These are phyloP conservation scores for Spatholobus suberectus DNA, from an alignment of 306 rosid species.

Conservation along the genomic window DNA sequence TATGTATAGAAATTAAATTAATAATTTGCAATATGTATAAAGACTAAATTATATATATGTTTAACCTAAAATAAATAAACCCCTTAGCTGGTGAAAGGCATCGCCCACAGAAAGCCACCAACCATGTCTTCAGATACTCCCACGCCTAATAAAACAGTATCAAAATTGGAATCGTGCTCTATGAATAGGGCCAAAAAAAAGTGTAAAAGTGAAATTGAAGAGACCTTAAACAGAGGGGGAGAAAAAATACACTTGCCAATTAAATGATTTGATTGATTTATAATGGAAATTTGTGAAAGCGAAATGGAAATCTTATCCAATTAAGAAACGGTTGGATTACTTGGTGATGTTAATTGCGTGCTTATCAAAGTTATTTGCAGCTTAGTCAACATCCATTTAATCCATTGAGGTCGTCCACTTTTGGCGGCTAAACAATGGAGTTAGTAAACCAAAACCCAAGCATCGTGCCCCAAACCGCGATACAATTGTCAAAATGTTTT, in stretches of 20 bases:
- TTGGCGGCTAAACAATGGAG: conserved; percentile 26
- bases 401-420: conserved; percentile 3
- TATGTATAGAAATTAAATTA: too few relatives aligned
- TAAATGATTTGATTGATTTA: not conserved
- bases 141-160: conserved; percentile 33
- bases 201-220: conserved; percentile 16
- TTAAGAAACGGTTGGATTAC: not conserved
- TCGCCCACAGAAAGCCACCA: conserved; percentile 40
- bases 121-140: conserved; percentile 26
- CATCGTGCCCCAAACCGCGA: not conserved
- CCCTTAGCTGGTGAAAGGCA: conserved; percentile 33
- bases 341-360: conserved; percentile 30
- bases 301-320: conserved; percentile 32
- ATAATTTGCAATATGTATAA: too few relatives aligned
- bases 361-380: conserved; percentile 2
- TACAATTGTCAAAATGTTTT: not conserved
- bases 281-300: not conserved
- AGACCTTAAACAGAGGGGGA: not conserved
- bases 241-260: not conserved
- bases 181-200: conserved; percentile 3
- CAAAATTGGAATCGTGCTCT: conserved; percentile 14
- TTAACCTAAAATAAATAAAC: too few relatives aligned
- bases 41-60: too few relatives aligned
- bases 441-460: not conserved
- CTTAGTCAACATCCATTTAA: conserved; percentile 31